Evolutionary conservation across 1,139 yeast genomes (phyloP).

Genomic region (Arxiozyma telluris): DNA sequence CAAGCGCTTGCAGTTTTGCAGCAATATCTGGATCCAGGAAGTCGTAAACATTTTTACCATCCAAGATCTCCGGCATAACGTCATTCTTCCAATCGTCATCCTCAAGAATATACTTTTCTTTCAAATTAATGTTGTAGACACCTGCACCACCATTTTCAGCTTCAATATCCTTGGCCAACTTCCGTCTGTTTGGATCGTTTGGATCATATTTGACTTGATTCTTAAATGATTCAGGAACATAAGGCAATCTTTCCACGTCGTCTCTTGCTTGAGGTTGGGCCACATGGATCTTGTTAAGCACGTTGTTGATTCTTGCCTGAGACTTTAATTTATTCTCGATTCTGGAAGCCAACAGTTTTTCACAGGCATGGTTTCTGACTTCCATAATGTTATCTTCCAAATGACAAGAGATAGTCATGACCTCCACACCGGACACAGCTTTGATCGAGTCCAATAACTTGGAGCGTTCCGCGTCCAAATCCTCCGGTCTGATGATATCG

Average conservation of each 20-base stretch:
- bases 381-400: constrained; percentile 93
- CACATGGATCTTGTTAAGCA: constrained; percentile 90
- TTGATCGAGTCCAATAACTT: constrained; percentile 56
- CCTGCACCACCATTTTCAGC: constrained; percentile 98
- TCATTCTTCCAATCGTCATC: constrained; percentile 98
- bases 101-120: constrained; percentile 83
- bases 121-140: constrained; percentile 86
- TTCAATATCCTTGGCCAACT: constrained; percentile 80
- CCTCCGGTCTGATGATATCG: constrained; percentile 80
- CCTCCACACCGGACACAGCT: constrained; percentile 72
- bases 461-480: constrained; percentile 69
- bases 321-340: constrained; percentile 96
- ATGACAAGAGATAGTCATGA: constrained; percentile 87
- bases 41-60: constrained; percentile 95
- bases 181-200: constrained; percentile 75
- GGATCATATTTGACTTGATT: constrained; percentile 57
- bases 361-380: constrained; percentile 96
- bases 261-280: constrained; percentile 86
- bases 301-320: constrained; percentile 77
- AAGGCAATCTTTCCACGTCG: constrained; percentile 68
- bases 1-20: constrained; percentile 85
- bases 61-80: constrained; percentile 90
- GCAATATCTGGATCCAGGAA: constrained; percentile 94
- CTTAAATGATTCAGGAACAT: constrained; percentile 69
- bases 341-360: constrained; percentile 87